Base-by-base conservation (phyloP, 163 green algal species). In the Scenedesmus sp. region DNA sequence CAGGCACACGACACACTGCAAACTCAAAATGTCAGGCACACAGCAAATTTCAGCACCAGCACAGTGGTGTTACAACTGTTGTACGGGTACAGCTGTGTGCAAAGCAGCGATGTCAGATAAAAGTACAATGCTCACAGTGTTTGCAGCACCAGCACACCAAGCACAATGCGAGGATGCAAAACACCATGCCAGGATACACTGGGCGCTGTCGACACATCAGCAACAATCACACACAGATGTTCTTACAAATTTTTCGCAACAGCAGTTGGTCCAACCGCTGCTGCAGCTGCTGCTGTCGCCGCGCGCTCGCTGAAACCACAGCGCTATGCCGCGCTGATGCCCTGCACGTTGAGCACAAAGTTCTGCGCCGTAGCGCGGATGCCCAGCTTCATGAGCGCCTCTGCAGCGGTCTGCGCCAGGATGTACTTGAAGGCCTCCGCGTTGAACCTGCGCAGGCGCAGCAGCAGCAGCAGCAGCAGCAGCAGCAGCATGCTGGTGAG, bases 371-470 rank as follows among this genome's bases (percentile, higher is more conserved):
- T 88, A 20, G 84, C 84, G 23, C 84, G 59, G 26, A 79, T 79
- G 23, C 87, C 88, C 13, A 91, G 52, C 88, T 91, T 91, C 73
- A 87, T 79, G 10, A 91, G 59, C 46, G 88, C 88, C 55, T 91
- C 88, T n/a, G 88, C 76, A 23, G 88, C 88, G 23, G 88, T 83
- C 64, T 91, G 88, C 3, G 88, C 88, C 56, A 91, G 77, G 9
- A 91, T 23, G 57, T 82, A 87, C 57, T 87, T 81, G 55, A 88
- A 87, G 9, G 79, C 59, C 76, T 91, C 88, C 73, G 82, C 57
- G 59, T 91, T 91, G 88, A 91, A 91, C 88, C 88, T 91, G 88
- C 18, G 8, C 9, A 18, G 20, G 34, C 23, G 34, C n/a, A 86
- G 46, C 12, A 34, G 9, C 74, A 82, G 59, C 59, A 64, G 59